A percentile compares a stretch with the other conserved stretches of the same genome.
These are phyloP conservation scores for Xanthoceras sorbifolium DNA, from an alignment of 345 rosid genomes.

Conservation along the genomic window DNA sequence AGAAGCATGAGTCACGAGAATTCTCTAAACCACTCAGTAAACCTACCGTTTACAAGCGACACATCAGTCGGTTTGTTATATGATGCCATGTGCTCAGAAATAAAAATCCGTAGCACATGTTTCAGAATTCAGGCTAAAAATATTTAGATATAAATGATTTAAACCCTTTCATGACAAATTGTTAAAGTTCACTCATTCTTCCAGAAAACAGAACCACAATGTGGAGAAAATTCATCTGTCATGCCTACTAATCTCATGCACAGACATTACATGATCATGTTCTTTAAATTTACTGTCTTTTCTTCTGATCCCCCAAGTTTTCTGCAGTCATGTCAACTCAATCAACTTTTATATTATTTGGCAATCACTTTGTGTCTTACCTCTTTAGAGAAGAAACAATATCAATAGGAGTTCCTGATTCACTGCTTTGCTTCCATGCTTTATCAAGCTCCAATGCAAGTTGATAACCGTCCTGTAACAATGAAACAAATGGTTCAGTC, in stretches of 20 bases:
- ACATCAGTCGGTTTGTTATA: background rate
- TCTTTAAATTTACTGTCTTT: background rate
- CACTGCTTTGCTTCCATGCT: constrained; percentile 61
- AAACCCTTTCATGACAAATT: background rate
- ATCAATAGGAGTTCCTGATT: constrained; percentile 57
- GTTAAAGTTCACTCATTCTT: background rate
- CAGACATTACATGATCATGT: background rate
- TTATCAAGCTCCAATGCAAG: constrained; percentile 80
- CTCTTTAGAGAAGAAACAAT: constrained; percentile 72
- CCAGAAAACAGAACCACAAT: background rate
- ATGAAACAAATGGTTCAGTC: background rate
- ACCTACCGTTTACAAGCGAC: background rate
- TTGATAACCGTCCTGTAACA: constrained; percentile 82
- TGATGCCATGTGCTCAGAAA: background rate
- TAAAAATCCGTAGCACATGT: background rate
- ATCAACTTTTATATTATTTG: background rate
- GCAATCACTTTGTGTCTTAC: constrained; percentile 32
- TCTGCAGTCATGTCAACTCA: background rate
- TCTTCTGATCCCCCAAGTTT: background rate
- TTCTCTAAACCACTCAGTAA: background rate
- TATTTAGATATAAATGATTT: background rate
- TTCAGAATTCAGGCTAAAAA: background rate
- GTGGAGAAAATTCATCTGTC: background rate
- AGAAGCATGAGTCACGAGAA: background rate
- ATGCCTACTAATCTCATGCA: background rate